These are phyloP conservation scores for Nothopassalora personata DNA, from an alignment of 2,329 filamentous ascomycete species.

Conservation along the genomic window DNA sequence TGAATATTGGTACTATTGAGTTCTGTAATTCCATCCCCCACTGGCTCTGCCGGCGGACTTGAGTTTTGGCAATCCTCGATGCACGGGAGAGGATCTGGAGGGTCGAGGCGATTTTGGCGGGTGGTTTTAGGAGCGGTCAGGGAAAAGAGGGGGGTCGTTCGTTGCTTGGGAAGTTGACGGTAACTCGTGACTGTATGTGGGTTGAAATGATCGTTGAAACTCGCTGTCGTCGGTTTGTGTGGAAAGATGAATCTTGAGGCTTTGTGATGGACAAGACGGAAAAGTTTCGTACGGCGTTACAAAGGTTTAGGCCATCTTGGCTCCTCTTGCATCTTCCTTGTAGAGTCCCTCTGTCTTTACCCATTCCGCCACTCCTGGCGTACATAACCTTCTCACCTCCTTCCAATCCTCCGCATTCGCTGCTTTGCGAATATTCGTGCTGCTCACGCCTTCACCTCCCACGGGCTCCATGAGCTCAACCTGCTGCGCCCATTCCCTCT, in stretches of 20 bases:
- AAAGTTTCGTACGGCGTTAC: not conserved
- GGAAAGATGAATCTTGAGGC: too few relatives aligned
- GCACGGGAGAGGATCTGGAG: too few relatives aligned
- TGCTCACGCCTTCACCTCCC: constrained; percentile 47
- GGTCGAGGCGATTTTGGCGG: too few relatives aligned
- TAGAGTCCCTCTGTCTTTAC: constrained; percentile 56
- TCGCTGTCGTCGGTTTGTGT: too few relatives aligned
- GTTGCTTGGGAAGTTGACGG: too few relatives aligned
- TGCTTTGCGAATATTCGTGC: constrained; percentile 58
- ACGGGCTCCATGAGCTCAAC: constrained; percentile 56
- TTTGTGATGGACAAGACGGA: not conserved
- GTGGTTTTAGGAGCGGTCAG: too few relatives aligned
- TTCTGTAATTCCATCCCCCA: constrained; percentile 40
- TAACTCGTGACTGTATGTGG: too few relatives aligned
- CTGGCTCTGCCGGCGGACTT: constrained; percentile 55
- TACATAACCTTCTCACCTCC: constrained; percentile 51
- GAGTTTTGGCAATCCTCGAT: constrained; percentile 7
- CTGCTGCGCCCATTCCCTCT: constrained; percentile 52
- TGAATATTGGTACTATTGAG: constrained; percentile 55
- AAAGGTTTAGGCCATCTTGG: constrained; percentile 27
- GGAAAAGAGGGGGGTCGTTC: too few relatives aligned
- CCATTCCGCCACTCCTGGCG: constrained; percentile 53
- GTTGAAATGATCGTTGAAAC: too few relatives aligned
- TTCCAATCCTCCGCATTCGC: constrained; percentile 46
- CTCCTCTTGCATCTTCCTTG: constrained; percentile 25